Evolutionary conservation across 2,329 filamentous ascomycete species (phyloP).

Genomic region (Coniochaeta ligniaria): DNA sequence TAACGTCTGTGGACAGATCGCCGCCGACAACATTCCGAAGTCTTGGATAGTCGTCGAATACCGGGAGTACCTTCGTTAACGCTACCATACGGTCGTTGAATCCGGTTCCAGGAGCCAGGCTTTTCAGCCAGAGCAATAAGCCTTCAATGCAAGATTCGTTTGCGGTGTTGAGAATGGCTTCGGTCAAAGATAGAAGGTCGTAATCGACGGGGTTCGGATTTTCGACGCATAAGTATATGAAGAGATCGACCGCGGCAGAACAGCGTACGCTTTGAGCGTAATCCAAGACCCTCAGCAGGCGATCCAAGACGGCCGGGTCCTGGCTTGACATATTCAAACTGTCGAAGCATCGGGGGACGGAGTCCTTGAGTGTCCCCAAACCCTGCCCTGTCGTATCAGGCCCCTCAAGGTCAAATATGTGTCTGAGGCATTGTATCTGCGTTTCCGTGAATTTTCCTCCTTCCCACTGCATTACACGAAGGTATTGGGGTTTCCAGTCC

Average conservation of each 20-base stretch:
- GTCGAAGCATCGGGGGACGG: conserved; percentile 9
- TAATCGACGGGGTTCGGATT: conserved; percentile 4
- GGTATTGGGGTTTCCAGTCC: conserved; percentile 13
- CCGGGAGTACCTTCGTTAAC: conserved; percentile 8
- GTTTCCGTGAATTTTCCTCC: conserved; percentile 7
- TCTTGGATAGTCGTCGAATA: conserved; percentile 2
- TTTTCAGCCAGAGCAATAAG: conserved; percentile 6
- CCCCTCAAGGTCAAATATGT: conserved; percentile 14
- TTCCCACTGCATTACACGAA: conserved; percentile 12
- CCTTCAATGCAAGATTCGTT: conserved; percentile 8
- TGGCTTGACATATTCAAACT: conserved; percentile 4
- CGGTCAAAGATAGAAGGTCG: conserved; percentile 8
- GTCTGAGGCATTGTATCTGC: conserved; percentile 8
- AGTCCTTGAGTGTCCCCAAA: conserved; percentile 8
- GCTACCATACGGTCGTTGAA: conserved; percentile 10
- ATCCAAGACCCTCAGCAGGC: conserved; percentile 8
- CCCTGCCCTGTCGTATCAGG: conserved; percentile 11
- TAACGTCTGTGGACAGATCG: conserved; percentile 6
- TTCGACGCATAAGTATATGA: conserved; percentile 11
- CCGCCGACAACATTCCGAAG: conserved; percentile 6
- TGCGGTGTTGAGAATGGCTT: conserved; percentile 6
- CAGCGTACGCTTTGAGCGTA: conserved; percentile 8
- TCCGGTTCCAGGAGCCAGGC: neutral
- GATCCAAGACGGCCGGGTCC: conserved; percentile 4
- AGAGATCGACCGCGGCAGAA: conserved; percentile 8